These are phyloP conservation scores for Claviceps arundinis DNA, from an alignment of 2,329 filamentous ascomycete genomes.

Conservation along the genomic window DNA sequence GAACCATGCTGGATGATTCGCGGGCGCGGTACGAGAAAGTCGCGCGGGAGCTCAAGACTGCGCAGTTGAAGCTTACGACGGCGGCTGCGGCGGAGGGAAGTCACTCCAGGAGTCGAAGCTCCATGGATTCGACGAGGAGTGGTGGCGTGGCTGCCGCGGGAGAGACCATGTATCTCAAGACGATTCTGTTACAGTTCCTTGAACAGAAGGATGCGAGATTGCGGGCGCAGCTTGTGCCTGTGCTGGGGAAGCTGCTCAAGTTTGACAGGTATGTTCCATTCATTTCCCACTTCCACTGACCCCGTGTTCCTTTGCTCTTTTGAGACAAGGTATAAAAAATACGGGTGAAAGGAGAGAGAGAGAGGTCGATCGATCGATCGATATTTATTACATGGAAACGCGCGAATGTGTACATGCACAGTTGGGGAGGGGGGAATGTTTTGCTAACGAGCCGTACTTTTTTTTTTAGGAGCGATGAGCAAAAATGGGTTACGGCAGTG, in stretches of 20 bases:
- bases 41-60: slow-evolving; percentile 48
- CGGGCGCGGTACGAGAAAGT: slow-evolving; percentile 67
- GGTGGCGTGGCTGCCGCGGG: slow-evolving; percentile 18
- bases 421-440: background rate
- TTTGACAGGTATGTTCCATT: slow-evolving; percentile 54
- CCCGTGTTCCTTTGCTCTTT: background rate
- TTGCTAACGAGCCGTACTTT: background rate
- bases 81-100: slow-evolving; percentile 20
- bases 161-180: slow-evolving; percentile 61
- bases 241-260: slow-evolving; percentile 60
- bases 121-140: slow-evolving; percentile 24
- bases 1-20: slow-evolving; percentile 64
- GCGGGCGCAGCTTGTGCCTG: slow-evolving; percentile 63
- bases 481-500: slow-evolving; percentile 75
- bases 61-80: slow-evolving; percentile 32
- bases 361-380: background rate
- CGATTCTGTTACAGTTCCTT: slow-evolving; percentile 67
- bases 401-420: no score
- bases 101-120: slow-evolving; percentile 29
- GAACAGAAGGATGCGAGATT: slow-evolving; percentile 69
- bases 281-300: no score
- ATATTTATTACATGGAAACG: no score
- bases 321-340: background rate
- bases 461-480: slow-evolving; percentile 47
- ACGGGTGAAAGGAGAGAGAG: background rate